A percentile compares a stretch with the other conserved stretches of the same genome.
phyloP scores from a whole-genome alignment of 176 grass and related monocot genomes.

The Olyra latifolia region DNA sequence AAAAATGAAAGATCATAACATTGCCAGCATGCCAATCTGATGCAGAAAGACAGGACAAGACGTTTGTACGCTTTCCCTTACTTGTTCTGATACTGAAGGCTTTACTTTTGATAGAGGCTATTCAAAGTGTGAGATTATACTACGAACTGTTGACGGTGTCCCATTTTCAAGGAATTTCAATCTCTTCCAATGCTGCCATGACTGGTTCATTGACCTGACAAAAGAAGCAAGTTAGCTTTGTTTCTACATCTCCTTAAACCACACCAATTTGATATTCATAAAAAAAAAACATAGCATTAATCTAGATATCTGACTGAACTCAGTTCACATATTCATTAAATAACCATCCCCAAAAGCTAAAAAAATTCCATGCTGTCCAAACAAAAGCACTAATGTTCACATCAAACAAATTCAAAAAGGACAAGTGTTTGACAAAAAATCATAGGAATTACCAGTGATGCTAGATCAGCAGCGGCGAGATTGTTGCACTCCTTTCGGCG shows the following conservation, averaged over 20 bases:
- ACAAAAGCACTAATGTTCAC: too few species aligned
- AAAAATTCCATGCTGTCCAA: too few species aligned
- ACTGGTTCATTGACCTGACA: constrained; percentile 81
- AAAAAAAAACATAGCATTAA: not conserved
- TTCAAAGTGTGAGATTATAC: constrained; percentile 62
- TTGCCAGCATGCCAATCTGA: too few species aligned
- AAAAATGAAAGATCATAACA: too few species aligned
- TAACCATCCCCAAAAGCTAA: too few species aligned
- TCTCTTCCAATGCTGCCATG: constrained; percentile 65
- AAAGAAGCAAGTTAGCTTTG: not conserved
- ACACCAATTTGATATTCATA: not conserved
- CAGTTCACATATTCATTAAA: too few species aligned
- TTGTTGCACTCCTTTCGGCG: constrained; percentile 52
- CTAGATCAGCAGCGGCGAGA: constrained; percentile 71
- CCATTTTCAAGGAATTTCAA: constrained; percentile 44
- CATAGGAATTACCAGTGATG: constrained; percentile 60
- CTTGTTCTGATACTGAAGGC: constrained; percentile 78
- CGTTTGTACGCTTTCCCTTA: constrained; percentile 2
- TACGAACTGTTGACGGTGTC: constrained; percentile 40
- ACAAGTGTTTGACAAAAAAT: not conserved
- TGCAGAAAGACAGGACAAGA: not conserved
- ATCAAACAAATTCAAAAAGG: not conserved
- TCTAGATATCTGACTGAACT: too few species aligned
- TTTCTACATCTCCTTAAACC: not conserved
- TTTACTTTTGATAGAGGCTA: constrained; percentile 57